A percentile compares a stretch with the other conserved stretches of the same genome.
Evolutionary conservation across 495 filamentous ascomycete species (phyloP).

Genomic region (Choiromyces venosus): DNA sequence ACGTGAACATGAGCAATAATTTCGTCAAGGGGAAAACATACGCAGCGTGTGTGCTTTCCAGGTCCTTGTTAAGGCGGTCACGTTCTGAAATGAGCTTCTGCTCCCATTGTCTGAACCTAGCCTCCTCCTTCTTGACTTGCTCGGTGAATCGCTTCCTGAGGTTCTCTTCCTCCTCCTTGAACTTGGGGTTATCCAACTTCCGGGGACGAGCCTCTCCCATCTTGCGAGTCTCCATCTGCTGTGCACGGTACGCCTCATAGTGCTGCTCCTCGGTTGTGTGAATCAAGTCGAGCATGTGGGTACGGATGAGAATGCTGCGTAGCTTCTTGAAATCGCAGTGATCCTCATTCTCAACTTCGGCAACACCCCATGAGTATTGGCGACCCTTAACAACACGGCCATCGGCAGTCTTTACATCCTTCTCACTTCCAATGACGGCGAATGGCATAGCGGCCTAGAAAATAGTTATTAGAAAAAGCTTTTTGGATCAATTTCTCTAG

Average conservation of each 20-base stretch:
- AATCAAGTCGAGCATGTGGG: constrained; percentile 99
- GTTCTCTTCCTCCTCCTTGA: constrained; percentile 98
- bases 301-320: constrained; percentile 95
- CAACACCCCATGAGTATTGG: constrained; percentile 98
- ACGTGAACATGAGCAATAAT: neutral
- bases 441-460: constrained; percentile 81
- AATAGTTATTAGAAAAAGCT: constrained; percentile 2
- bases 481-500: neutral
- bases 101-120: constrained; percentile 98
- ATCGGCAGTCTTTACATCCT: constrained; percentile 94
- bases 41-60: constrained; percentile 94
- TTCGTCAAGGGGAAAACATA: constrained; percentile 45
- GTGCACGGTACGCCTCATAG: constrained; percentile 97
- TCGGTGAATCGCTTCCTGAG: constrained; percentile 98
- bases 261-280: constrained; percentile 98
- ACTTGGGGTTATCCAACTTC: constrained; percentile 99
- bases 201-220: constrained; percentile 94
- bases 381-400: constrained; percentile 96
- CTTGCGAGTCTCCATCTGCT: constrained; percentile 99
- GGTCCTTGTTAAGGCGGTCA: constrained; percentile 97
- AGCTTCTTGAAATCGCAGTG: constrained; percentile 99
- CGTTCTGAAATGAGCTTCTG: constrained; percentile 98
- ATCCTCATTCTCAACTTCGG: constrained; percentile 98
- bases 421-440: constrained; percentile 97
- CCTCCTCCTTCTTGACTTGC: constrained; percentile 99